Base-by-base conservation (phyloP, 495 filamentous ascomycete species). In the Penicillium crystallinum region DNA sequence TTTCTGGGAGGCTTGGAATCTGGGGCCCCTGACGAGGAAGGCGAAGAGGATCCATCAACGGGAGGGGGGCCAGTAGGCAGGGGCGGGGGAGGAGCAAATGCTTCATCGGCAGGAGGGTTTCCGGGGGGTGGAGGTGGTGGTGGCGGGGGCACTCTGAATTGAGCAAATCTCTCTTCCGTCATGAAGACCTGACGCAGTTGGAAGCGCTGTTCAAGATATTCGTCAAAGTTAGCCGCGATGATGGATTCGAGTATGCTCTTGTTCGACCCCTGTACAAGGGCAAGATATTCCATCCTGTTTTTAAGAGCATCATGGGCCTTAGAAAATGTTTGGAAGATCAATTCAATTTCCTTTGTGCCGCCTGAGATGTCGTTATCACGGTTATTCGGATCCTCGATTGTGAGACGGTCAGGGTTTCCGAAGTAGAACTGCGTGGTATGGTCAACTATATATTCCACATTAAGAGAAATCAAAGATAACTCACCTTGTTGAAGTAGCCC, bases 301-400 rank as follows among this genome's bases (percentile, higher is more conserved):
- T n/a, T 44, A 6, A 58, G 42, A 23, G 22, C 37, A 2, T 68
- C 44, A 55, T 83, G 80, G 0, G 91, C 88, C 1, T 82, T 53
- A 0, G 75, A 63, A 66, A 97, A 97, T 8, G 70, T 62, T 6
- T 70, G 52, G 37, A 87, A 70, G 31, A 98, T 87, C 14, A 73
- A 61, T 0, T 58, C 27, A 17, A 85, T 84, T 40, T 87, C 83
- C 31, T 67, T 77, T 2, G 89, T 90, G 1, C 90, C 90, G 11
- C 89, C 87, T 2, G 92, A 81, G 12, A 98, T 90, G 56, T 97
- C 90, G 60, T 97, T 97, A 14, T 72, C 69, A 0, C 78, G 67
- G 46, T 86, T 85, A 62, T 97, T 96, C 0, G 93, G 93, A 63
- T 98, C 95, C 46, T 91, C 82, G 53, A 97, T 95, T 3, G 79